phyloP scores from a whole-genome alignment of 129 eudicot species.

The Chrysanthemum makinoi region DNA sequence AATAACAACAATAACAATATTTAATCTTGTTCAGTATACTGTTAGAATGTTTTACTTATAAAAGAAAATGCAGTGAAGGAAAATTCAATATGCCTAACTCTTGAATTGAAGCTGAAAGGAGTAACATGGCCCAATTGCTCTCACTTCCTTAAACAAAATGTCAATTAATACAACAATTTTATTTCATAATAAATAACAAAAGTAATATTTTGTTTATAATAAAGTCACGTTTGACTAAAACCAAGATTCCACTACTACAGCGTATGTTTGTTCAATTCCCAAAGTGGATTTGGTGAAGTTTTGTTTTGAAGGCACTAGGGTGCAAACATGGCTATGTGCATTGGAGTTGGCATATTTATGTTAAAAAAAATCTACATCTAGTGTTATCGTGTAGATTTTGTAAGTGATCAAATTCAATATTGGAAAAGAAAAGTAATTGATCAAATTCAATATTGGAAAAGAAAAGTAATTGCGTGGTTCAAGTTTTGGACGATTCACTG shows the following conservation, averaged over 20 bases:
- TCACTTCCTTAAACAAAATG: not conserved
- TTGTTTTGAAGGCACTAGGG: not conserved
- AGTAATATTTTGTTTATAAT: not conserved
- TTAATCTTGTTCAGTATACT: not conserved
- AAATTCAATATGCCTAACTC: too few species aligned
- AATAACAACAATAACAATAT: not conserved
- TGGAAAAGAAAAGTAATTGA: not conserved
- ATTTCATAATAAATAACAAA: too few species aligned
- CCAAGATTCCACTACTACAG: not conserved
- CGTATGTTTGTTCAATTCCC: not conserved
- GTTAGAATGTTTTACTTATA: not conserved
- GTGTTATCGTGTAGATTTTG: not conserved
- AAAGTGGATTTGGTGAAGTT: not conserved
- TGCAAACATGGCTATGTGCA: constrained; percentile 3
- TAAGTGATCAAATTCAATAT: not conserved
- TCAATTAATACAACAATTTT: not conserved
- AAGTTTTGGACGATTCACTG: not conserved
- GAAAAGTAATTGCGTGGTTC: not conserved
- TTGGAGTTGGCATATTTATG: not conserved
- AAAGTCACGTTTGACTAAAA: not conserved
- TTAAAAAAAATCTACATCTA: too few species aligned
- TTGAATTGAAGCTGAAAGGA: too few species aligned
- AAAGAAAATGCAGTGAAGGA: not conserved
- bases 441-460: not conserved
- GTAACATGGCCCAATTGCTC: constrained; percentile 12